Evolutionary conservation across 257 asterid genomes (phyloP), one percentile per base, ranked within the genome.

Genomic region (Scutellaria galericulata): DNA sequence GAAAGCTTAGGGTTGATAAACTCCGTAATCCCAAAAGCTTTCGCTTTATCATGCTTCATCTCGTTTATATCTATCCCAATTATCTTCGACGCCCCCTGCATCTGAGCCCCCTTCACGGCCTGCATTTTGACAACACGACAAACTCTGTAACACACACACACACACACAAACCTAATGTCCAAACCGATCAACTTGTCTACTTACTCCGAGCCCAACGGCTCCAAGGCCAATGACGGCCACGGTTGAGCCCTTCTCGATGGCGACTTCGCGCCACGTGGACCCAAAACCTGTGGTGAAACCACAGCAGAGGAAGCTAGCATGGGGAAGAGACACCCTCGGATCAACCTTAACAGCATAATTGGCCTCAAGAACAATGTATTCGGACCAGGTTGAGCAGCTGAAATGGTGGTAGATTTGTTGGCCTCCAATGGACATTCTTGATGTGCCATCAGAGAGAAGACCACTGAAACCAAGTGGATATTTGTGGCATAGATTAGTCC

Each of bases 221-320:
- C 97, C 96, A 67, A 91, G 96, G 78, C 97, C 97, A 15, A 89
- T 73, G 0, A 87, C 94, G 74, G 97, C 97, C 72, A 91, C 87
- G 37, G 87, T 81, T 6, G 94, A 79, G 9, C 94, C 97, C 70
- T 87, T 87, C 7, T 80, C 83, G 15, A 91, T 68, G 4, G n/a
- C 40, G 72, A 75, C 77, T 57, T 75, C 86, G 42, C 82, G 86
- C 84, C 75, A 89, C 0, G 90, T 69, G 1, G 97, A 79, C 7
- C 92, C 97, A 59, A 68, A 87, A 3, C 97, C 91, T 13, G 97
- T 84, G 3, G 96, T 86, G 77, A 91, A 91, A 11, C 97, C 96
- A 62, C 97, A 90, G 47, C 88, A 79, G n/a, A 91, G 89, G 68
- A 87, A 84, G 52, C 95, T 84, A 14, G 92, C 96, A 54, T 83